Evolutionary conservation across 164 flowering plant genomes (phyloP).

Genomic region (Vitis riparia): DNA sequence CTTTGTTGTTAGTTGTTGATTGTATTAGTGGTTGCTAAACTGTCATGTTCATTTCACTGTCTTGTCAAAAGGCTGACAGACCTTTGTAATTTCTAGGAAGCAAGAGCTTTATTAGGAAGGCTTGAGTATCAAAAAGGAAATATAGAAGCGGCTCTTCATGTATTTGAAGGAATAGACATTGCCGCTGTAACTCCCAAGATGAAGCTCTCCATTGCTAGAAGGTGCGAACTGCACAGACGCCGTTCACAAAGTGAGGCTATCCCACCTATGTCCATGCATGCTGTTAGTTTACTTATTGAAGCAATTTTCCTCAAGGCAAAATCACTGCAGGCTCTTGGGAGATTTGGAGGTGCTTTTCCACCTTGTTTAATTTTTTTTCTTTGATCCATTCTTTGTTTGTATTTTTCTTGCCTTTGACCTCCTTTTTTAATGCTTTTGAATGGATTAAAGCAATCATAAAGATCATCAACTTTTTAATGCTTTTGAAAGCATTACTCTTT

Average conservation of each 20-base stretch:
- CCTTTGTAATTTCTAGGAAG: constrained; percentile 57
- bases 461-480: too few relatives aligned
- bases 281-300: constrained; percentile 81
- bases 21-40: too few relatives aligned
- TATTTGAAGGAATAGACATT: constrained; percentile 91
- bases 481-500: too few relatives aligned
- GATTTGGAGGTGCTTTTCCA: constrained; percentile 54
- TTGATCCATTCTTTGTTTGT: neutral
- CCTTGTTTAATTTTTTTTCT: neutral
- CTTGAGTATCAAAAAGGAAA: constrained; percentile 91
- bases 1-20: too few relatives aligned
- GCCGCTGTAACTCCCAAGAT: constrained; percentile 69
- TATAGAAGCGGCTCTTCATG: constrained; percentile 82
- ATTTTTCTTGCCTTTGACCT: neutral
- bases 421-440: too few relatives aligned
- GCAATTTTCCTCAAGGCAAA: constrained; percentile 86
- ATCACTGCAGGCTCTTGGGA: constrained; percentile 69
- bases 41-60: neutral
- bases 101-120: constrained; percentile 89
- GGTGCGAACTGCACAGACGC: constrained; percentile 52
- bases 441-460: too few relatives aligned
- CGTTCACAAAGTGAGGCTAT: constrained; percentile 53
- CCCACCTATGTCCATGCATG: constrained; percentile 82
- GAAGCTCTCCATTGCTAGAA: constrained; percentile 55
- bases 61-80: neutral